Base-by-base conservation (phyloP, 140 eudicot genomes). In the Senecio squalidus region DNA sequence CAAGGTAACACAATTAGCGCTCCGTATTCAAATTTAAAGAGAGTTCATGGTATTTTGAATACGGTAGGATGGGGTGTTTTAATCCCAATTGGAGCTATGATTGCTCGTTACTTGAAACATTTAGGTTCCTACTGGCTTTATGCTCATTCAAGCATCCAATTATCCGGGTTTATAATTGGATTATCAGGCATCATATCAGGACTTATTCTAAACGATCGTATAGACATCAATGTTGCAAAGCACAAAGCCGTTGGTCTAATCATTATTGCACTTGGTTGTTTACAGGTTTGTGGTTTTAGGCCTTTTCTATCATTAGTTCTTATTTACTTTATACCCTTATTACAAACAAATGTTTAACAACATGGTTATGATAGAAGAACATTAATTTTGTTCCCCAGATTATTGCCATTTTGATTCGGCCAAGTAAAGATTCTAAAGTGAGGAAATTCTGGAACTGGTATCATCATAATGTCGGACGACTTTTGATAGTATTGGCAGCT, bases 361-460 rank as follows among this genome's bases (percentile, higher is more conserved):
- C n/a, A n/a, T n/a, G n/a, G n/a, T n/a, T n/a, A n/a, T n/a, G n/a
- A n/a, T n/a, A n/a, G n/a, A n/a, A n/a, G 18, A 5, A 45, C 18
- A 45, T 73, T 3, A 8, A 20, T 40, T 22, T 15, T 33, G 9
- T 11, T 58, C 15, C 46, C 51, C 20, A 91, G 98, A 75, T 86
- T 36, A 68, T 82, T 15, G 98, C 93, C 6, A 1, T 81, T 58
- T 77, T 87, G 69, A 67, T 59, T 10, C 62, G 98, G 51, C 96
- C 98, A 9, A 64, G 72, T 8, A 81, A 77, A 63, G 84, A 36
- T 24, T 69, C 92, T 0, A 84, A 84, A 62, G 71, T 31, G 36
- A 55, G 95, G 49, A 87, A 81, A 58, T 79, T 69, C 18, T 92
- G 98, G 98, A 92, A 84, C 38, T 86, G 92, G 93, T 92, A 84